Conservation (phyloP, 2,329 filamentous ascomycete genomes). For the Trichoderma sp. region DNA sequence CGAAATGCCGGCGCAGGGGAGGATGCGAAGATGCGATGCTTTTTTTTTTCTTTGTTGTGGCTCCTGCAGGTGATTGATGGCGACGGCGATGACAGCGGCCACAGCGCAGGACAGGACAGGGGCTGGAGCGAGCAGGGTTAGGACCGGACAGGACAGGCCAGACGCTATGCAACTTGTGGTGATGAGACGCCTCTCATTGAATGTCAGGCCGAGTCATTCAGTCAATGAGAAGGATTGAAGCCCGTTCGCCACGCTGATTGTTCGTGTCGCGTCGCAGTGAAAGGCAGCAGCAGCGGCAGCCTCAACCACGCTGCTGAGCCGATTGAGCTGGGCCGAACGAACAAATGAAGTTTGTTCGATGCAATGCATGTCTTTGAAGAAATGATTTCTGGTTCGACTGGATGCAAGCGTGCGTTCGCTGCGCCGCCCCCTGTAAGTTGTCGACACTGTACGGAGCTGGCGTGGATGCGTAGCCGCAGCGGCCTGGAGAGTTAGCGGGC, state of each 20-base stretch:
- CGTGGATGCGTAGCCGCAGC: not conserved
- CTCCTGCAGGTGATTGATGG: conserved; percentile 13
- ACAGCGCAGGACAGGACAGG: not conserved
- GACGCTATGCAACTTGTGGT: not conserved
- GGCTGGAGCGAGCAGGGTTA: not conserved
- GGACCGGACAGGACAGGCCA: not conserved
- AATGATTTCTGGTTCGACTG: not conserved
- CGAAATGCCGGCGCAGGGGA: conserved; percentile 18
- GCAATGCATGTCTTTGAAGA: not conserved
- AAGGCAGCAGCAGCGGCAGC: not conserved
- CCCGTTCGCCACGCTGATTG: not conserved
- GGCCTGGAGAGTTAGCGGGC: not conserved
- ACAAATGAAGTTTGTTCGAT: not conserved
- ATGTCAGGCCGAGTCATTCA: not conserved
- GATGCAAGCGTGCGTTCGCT: not conserved
- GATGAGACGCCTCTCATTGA: not conserved
- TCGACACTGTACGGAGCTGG: not conserved
- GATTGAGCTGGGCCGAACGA: not conserved
- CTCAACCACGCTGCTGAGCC: not conserved
- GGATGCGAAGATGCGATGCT: conserved; percentile 12
- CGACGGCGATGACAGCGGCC: not conserved
- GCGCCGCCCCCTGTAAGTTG: not conserved
- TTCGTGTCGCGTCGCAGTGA: not conserved
- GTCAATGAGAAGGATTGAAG: not conserved
- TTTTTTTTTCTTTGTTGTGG: conserved; percentile 7